Base-by-base conservation (phyloP, 768 basidiomycete species). In the Lyophyllum semitale region DNA sequence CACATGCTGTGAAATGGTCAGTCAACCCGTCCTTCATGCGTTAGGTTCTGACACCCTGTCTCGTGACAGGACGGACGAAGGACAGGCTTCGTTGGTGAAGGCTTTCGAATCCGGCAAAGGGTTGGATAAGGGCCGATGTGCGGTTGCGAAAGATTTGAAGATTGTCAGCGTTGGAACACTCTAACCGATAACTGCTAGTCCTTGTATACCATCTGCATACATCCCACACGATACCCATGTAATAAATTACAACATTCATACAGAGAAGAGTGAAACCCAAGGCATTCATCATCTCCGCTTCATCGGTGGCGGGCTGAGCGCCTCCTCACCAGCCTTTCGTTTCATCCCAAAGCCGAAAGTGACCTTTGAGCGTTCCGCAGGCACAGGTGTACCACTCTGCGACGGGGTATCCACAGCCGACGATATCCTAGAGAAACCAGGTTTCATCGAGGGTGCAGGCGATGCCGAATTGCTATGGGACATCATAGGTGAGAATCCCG, bases 1-100 rank as follows among this genome's bases (percentile, higher is more conserved):
- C 83, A 0, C 88, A 93, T 67, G 63, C 77, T 1, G 85, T 91
- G 11, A 84, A 89, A 74, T 99, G 97, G 96, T 95, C 25, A 18
- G 68, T 53, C 0, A 33, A 3, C 65, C 55, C 51, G 17, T 23
- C 30, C 32, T 25, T 29, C 53, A n/a, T 30, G 18, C 47, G 25
- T 26, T 20, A 17, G 23, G 11, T 0, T 18, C 40, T 55, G 6
- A 55, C 15, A 6, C 37, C 20, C 62, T 38, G 32, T 42, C 25
- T 48, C 23, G 37, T 49, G 2, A 45, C 56, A 95, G 94, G 95
- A 84, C 76, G 44, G 94, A 96, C 65, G 92, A 97, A 38, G 86
- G 87, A 1, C 86, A 94, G 60, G 85, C 84, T 9, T 84, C 87
- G 0, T 79, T 94, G 12, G 73, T 88, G 12, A 85, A 86, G 64